These are phyloP conservation scores for Magnusiomyces tetraspermus DNA, from an alignment of 1,139 yeast genomes.

Conservation along the genomic window DNA sequence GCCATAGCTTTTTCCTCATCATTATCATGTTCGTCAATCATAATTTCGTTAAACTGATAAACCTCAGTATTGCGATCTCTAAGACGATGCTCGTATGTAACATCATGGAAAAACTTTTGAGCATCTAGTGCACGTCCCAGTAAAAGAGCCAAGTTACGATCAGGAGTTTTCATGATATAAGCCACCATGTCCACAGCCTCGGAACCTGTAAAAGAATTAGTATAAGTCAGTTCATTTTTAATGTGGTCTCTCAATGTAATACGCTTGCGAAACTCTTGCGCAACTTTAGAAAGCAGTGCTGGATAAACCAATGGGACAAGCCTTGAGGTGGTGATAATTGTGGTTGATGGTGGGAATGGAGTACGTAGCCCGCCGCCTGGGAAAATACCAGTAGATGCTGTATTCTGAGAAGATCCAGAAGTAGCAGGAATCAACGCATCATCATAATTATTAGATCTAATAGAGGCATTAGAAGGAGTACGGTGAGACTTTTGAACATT, in stretches of 20 bases:
- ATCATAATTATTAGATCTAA: slow-evolving; percentile 3
- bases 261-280: slow-evolving; percentile 63
- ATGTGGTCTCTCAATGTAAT: slow-evolving; percentile 68
- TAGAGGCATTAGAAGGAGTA: slow-evolving; percentile 21
- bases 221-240: slow-evolving; percentile 90
- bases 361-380: slow-evolving; percentile 4
- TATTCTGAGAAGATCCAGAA: slow-evolving; percentile 11
- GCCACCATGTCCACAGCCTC: slow-evolving; percentile 89
- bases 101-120: slow-evolving; percentile 90
- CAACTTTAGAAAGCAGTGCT: slow-evolving; percentile 78
- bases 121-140: slow-evolving; percentile 92
- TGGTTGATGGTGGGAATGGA: slow-evolving; percentile 22
- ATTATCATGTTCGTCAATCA: slow-evolving; percentile 19
- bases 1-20: slow-evolving; percentile 2
- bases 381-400: slow-evolving; percentile 6
- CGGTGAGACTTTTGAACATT: not conserved
- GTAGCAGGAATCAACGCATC: not conserved
- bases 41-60: slow-evolving; percentile 67
- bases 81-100: slow-evolving; percentile 84
- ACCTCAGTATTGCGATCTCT: slow-evolving; percentile 84
- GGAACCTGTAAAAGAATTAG: slow-evolving; percentile 89
- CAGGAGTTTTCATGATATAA: slow-evolving; percentile 77
- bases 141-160: slow-evolving; percentile 77
- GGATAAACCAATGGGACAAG: slow-evolving; percentile 71
- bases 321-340: slow-evolving; percentile 38